phyloP scores from a whole-genome alignment of 352 stramenopile species.

The Blastocystis hominis region DNA sequence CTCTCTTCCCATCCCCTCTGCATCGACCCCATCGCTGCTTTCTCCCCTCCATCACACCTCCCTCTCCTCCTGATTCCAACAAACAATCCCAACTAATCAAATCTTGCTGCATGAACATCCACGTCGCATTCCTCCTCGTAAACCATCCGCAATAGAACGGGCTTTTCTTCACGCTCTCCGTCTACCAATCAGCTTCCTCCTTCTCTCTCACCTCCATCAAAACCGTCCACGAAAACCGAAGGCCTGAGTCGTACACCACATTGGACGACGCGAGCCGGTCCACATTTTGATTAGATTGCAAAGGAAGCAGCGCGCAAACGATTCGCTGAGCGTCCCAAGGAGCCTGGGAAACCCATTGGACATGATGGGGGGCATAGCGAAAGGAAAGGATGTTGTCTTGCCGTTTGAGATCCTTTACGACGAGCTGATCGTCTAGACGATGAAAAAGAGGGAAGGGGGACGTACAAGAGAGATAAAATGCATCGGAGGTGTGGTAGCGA shows the following conservation, averaged over 20 bases:
- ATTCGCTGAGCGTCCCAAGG: background rate
- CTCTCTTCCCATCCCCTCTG: no score
- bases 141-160: background rate
- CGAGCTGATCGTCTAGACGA: constrained; percentile 1
- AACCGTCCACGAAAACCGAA: background rate
- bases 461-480: background rate
- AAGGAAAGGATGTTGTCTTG: background rate
- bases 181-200: background rate
- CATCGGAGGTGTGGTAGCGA: background rate
- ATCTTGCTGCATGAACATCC: background rate
- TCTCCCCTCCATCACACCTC: no score
- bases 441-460: background rate
- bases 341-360: background rate
- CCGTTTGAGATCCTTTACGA: background rate
- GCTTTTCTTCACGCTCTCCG: background rate
- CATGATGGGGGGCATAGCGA: background rate
- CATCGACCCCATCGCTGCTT: no score
- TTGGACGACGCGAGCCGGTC: background rate
- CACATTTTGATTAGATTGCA: background rate
- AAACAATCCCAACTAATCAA: background rate
- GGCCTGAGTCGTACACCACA: background rate
- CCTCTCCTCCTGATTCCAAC: no score
- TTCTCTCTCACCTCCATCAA: background rate
- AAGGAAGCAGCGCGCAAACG: background rate
- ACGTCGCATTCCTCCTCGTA: background rate